A percentile compares a stretch with the other conserved stretches of the same genome.
These are phyloP conservation scores for Lavandula angustifolia DNA, from an alignment of 257 asterid genomes.

Conservation along the genomic window DNA sequence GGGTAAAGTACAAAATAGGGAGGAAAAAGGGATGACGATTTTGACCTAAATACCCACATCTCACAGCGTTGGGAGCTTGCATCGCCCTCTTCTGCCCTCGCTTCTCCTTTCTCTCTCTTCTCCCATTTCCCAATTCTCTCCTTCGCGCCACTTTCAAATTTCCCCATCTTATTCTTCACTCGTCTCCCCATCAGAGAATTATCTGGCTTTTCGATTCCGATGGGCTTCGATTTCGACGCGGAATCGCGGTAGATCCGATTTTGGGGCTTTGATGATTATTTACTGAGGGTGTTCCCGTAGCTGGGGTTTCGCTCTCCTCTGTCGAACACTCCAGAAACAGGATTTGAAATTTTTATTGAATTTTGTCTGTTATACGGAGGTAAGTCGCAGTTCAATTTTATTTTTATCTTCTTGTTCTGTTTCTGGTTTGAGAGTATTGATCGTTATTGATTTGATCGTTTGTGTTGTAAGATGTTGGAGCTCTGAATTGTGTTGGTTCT, in stretches of 20 bases:
- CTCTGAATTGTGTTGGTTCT: background rate
- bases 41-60: constrained; percentile 98
- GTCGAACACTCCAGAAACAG: constrained; percentile 32
- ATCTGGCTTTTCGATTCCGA: background rate
- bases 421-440: constrained; percentile 2
- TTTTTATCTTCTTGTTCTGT: background rate
- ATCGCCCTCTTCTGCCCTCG: constrained; percentile 67
- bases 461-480: background rate
- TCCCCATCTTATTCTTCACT: constrained; percentile 14
- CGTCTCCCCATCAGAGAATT: background rate
- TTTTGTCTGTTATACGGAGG: constrained; percentile 31
- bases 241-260: constrained; percentile 16
- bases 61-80: constrained; percentile 28
- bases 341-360: constrained; percentile 9
- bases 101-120: constrained; percentile 46
- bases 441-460: constrained; percentile 8
- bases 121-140: constrained; percentile 61
- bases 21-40: constrained; percentile 34
- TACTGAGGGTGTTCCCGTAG: constrained; percentile 18
- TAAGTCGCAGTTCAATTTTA: constrained; percentile 13
- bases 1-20: constrained; percentile 52
- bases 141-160: constrained; percentile 61
- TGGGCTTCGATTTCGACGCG: background rate
- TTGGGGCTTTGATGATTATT: constrained; percentile 30
- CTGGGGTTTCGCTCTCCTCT: constrained; percentile 28